Base-by-base conservation (phyloP, 1,284 basidiomycete species). In the Apiotrichum brassicae region DNA sequence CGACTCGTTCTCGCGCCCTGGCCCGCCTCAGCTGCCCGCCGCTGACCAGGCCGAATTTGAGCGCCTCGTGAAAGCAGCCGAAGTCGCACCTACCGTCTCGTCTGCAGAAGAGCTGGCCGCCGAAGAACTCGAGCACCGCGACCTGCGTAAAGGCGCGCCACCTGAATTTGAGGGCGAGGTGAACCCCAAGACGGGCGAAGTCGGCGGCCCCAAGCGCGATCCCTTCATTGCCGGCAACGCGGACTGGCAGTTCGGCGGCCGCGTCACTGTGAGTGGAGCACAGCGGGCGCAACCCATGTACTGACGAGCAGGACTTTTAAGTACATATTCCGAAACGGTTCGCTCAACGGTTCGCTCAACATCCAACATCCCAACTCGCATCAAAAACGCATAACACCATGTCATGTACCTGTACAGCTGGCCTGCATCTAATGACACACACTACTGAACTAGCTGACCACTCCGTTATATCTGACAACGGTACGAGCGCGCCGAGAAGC, bases 181-280 rank as follows among this genome's bases (percentile, higher is more conserved):
- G 1, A 80, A 81, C 61, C 79, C 79, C 3, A 61, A 61, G 18
- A 81, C 79, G 26, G 79, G 79, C 16, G 79, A 81, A 59, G 58
- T 74, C 8, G 79, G 78, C 0, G 79, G 79, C 0, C 79, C 79
- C 2, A 81, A 81, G 65, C 69, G 71, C 18, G 78, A 81, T 59
- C 79, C 79, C 18, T 70, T 81, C 48, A 65, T 63, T 32, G 67
- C 67, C 3, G 67, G 67, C 1, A 60, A 65, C 46, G 55, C 54
- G 19, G 72, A 74, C 51, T 74, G 73, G 73, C 67, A 68, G 53
- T 75, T 68, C 57, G 70, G 64, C 16, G 73, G 73, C 2, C 51
- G 73, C 35, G 72, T 73, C 30, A 74, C 73, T 9, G 73, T 73
- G 57, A 65, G 69, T 66, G 11, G 33, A 9, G 33, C 33, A 16